Conservation (phyloP, 495 filamentous ascomycete genomes). For the Penicillium ucsense region DNA sequence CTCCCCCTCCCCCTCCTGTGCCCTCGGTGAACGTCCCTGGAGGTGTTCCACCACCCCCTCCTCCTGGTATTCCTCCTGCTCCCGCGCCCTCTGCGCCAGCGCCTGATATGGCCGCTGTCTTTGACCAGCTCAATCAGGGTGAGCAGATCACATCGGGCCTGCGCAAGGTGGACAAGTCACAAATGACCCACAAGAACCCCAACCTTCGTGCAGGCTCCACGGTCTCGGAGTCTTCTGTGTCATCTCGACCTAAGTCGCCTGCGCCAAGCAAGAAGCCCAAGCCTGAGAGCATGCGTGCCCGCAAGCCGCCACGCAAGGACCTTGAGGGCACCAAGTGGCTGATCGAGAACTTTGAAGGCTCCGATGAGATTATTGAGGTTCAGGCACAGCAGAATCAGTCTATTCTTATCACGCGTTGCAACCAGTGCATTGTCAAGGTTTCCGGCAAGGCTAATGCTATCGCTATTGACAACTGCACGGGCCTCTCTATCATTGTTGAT, state of each 20-base stretch:
- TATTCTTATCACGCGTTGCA: slow-evolving; percentile 84
- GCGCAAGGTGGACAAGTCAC: slow-evolving; percentile 81
- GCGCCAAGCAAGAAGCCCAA: slow-evolving; percentile 87
- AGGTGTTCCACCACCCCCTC: slow-evolving; percentile 67
- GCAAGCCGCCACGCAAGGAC: slow-evolving; percentile 86
- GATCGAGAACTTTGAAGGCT: slow-evolving; percentile 86
- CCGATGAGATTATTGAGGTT: slow-evolving; percentile 61
- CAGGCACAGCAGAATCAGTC: slow-evolving; percentile 75
- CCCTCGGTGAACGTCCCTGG: slow-evolving; percentile 44
- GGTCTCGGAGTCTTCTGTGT: slow-evolving; percentile 47
- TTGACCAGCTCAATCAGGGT: slow-evolving; percentile 83
- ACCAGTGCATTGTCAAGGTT: slow-evolving; percentile 79
- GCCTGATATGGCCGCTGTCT: slow-evolving; percentile 71
- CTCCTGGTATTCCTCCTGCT: slow-evolving; percentile 29
- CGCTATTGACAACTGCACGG: slow-evolving; percentile 78
- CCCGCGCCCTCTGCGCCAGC: slow-evolving; percentile 22
- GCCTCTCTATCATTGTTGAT: slow-evolving; percentile 79
- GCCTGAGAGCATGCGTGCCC: slow-evolving; percentile 84
- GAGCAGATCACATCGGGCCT: slow-evolving; percentile 75
- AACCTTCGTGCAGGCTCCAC: slow-evolving; percentile 62
- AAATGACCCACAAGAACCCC: slow-evolving; percentile 99
- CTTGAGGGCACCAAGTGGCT: slow-evolving; percentile 95
- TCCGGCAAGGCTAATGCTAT: slow-evolving; percentile 91
- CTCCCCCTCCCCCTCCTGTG: slow-evolving; percentile 48
- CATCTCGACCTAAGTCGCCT: slow-evolving; percentile 60